Evolutionary conservation across 129 eudicot genomes (phyloP).

Genomic region (Chrysanthemum makinoi): DNA sequence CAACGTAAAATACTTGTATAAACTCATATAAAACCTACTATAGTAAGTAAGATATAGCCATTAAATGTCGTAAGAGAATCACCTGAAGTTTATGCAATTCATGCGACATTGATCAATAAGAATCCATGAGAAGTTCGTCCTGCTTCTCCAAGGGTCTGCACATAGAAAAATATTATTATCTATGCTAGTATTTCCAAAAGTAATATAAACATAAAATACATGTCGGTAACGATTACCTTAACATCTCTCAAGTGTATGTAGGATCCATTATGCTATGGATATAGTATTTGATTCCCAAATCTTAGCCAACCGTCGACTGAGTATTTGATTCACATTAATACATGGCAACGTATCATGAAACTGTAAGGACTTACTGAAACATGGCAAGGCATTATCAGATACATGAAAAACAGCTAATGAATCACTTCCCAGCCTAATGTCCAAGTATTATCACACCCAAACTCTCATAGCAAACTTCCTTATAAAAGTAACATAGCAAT

Average conservation of each 20-base stretch:
- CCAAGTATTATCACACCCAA: too few relatives aligned
- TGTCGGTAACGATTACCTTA: constrained; percentile 33
- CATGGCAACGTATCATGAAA: too few relatives aligned
- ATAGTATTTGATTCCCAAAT: constrained; percentile 1
- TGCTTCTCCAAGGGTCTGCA: constrained; percentile 60
- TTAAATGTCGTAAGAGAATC: neutral
- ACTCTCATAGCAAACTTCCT: neutral
- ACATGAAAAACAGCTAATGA: too few relatives aligned
- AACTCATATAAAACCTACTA: too few relatives aligned
- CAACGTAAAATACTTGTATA: too few relatives aligned
- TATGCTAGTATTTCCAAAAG: neutral
- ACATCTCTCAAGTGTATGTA: constrained; percentile 48
- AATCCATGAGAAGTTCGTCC: constrained; percentile 61
- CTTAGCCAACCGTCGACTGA: neutral
- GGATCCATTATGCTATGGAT: constrained; percentile 42
- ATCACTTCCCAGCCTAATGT: too few relatives aligned
- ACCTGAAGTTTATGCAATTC: constrained; percentile 79
- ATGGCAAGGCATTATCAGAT: too few relatives aligned
- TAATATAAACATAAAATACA: neutral
- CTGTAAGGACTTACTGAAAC: too few relatives aligned
- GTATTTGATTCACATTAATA: neutral
- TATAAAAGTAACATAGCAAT: neutral
- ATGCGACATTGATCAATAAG: constrained; percentile 65
- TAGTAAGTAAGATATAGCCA: too few relatives aligned
- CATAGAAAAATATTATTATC: neutral